Base-by-base conservation (phyloP, 129 eudicot genomes). In the Ambrosia artemisiifolia region DNA sequence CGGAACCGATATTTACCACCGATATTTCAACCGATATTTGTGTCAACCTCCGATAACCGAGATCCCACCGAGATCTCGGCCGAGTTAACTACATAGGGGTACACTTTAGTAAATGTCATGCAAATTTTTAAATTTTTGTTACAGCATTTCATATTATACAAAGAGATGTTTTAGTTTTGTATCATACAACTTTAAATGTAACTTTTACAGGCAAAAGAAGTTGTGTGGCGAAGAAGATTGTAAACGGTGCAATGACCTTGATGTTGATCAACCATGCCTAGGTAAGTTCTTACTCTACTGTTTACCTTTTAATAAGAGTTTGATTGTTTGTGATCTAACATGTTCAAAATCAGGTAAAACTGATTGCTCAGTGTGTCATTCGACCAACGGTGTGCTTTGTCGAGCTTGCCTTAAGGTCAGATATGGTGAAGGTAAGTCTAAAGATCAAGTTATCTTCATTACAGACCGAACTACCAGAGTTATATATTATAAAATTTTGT, bases 171-270 rank as follows among this genome's bases (percentile, higher is more conserved):
- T 11, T 70, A 11, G 70, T 17, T 50, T 63, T 57, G 50, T 36
- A 24, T 69, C 38, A 40, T 56, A 38, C 54, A 69, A 72, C 18
- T 48, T 19, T 50, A 3, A 47, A 60, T 7, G 14, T 19, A 28
- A 80, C 18, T 13, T 62, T 28, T 77, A 48, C 65, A 88, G 95
- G 86, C 91, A 88, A 79, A 88, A 88, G 88, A 88, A 88, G 79
- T 16, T 88, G 82, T 88, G 95, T 43, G 95, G 95, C 70, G 95
- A 88, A 81, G 95, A 88, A 79, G 95, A 88, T 62, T 88, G 95
- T 70, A 81, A 71, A 59, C 80, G 91, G 74, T 88, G 95, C 74
- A 75, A 80, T 74, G 79, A 85, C 28, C 75, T 63, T 40, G 95
- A 88, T 71, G 67, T 60, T 54, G 82, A 79, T 55, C 86, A 88